These are phyloP conservation scores for Fistulifera pelliculosa DNA, from an alignment of 108 stramenopile species.

Conservation along the genomic window DNA sequence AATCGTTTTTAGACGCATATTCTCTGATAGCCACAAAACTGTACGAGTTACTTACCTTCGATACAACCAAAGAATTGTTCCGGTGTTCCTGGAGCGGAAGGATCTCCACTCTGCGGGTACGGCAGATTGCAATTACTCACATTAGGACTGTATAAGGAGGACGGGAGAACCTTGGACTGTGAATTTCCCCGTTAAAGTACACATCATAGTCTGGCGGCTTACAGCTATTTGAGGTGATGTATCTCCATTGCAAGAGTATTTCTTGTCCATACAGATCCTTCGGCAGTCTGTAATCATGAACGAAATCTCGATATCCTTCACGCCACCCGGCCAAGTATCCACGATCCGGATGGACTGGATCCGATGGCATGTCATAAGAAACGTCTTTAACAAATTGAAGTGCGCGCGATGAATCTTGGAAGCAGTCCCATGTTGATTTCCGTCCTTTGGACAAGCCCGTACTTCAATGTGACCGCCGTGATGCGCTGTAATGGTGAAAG, in stretches of 20 bases:
- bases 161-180: too few relatives aligned
- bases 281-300: conserved; percentile 26
- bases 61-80: too few relatives aligned
- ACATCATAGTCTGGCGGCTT: conserved; percentile 32
- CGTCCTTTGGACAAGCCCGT: conserved; percentile 32
- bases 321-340: conserved; percentile 12
- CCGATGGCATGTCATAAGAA: conserved; percentile 5
- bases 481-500: conserved; percentile 37
- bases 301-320: conserved; percentile 1
- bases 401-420: conserved; percentile 12
- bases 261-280: conserved; percentile 31
- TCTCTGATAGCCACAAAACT: too few relatives aligned
- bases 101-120: too few relatives aligned
- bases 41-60: too few relatives aligned
- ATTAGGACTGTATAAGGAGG: too few relatives aligned
- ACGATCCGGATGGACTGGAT: conserved; percentile 7
- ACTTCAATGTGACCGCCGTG: conserved; percentile 53
- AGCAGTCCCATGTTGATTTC: conserved; percentile 15
- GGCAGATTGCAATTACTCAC: too few relatives aligned
- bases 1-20: too few relatives aligned
- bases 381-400: conserved; percentile 30
- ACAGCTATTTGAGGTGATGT: conserved; percentile 43
- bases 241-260: conserved; percentile 39
- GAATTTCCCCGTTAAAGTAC: conserved; percentile 16
- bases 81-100: too few relatives aligned